phyloP scores from a whole-genome alignment of 345 rosid species.

The Lepidium africanum region DNA sequence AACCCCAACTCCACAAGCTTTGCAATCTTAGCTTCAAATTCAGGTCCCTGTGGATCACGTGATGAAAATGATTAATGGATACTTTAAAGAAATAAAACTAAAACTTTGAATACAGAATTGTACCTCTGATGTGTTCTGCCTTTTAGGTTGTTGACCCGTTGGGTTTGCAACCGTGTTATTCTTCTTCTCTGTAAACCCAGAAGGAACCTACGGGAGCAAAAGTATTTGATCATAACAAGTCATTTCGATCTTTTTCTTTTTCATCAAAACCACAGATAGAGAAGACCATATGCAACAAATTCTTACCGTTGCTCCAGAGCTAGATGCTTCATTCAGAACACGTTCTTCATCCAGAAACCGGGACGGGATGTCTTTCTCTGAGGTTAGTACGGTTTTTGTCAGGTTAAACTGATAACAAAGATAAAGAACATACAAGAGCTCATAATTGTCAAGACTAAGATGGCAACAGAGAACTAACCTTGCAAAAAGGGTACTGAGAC shows the following conservation, averaged over 20 bases:
- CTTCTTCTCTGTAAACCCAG: conserved; percentile 41
- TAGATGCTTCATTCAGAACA: conserved; percentile 62
- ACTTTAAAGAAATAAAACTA: neutral
- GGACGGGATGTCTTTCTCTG: conserved; percentile 91
- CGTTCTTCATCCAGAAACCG: conserved; percentile 76
- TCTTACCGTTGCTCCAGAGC: conserved; percentile 73
- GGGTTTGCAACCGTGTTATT: conserved; percentile 25
- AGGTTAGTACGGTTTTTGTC: conserved; percentile 8
- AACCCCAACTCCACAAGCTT: conserved; percentile 93
- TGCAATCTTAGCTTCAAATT: conserved; percentile 81
- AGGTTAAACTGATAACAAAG: neutral
- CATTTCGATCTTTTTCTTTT: neutral
- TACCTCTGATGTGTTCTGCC: conserved; percentile 48
- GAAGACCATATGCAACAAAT: neutral
- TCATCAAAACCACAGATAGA: neutral
- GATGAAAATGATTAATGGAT: neutral
- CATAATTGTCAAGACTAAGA: neutral
- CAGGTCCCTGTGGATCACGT: conserved; percentile 45
- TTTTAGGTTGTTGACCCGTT: conserved; percentile 51
- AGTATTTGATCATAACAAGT: neutral
- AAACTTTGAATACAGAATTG: neutral
- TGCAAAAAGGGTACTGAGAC: conserved; percentile 96
- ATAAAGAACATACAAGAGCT: neutral
- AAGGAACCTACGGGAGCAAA: conserved; percentile 21
- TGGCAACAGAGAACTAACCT: conserved; percentile 39